Evolutionary conservation across 2,329 filamentous ascomycete species (phyloP).

Genomic region (Fusarium illudens): DNA sequence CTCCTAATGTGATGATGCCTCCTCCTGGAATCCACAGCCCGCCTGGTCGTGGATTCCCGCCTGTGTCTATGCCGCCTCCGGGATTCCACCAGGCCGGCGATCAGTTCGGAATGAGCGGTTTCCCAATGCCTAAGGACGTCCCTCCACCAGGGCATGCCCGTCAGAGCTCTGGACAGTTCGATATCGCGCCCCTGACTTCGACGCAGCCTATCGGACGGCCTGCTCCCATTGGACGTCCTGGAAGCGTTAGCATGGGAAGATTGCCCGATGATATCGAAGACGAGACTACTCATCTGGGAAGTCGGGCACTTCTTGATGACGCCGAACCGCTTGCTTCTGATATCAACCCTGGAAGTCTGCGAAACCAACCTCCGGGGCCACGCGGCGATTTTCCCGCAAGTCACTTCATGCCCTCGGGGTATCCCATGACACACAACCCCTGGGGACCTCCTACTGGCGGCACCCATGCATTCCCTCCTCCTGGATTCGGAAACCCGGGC

Average conservation of each 20-base stretch:
- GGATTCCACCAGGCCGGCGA: slow-evolving; percentile 47
- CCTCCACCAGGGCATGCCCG: slow-evolving; percentile 69
- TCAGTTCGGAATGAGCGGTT: slow-evolving; percentile 46
- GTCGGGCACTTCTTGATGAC: slow-evolving; percentile 86
- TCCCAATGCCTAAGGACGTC: slow-evolving; percentile 45
- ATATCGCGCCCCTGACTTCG: slow-evolving; percentile 60
- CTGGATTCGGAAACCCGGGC: slow-evolving; percentile 55
- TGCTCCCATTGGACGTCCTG: slow-evolving; percentile 86
- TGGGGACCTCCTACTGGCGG: slow-evolving; percentile 53
- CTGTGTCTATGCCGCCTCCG: slow-evolving; percentile 48
- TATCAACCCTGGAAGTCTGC: slow-evolving; percentile 45
- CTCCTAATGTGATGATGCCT: slow-evolving; percentile 56
- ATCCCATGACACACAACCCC: slow-evolving; percentile 49
- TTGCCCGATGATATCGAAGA: slow-evolving; percentile 68
- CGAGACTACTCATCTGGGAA: slow-evolving; percentile 83
- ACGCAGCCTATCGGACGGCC: slow-evolving; percentile 82
- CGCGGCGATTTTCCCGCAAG: slow-evolving; percentile 53
- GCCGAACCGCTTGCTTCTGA: slow-evolving; percentile 61
- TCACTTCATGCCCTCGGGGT: slow-evolving; percentile 54
- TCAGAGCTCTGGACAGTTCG: slow-evolving; percentile 76
- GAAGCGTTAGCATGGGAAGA: slow-evolving; percentile 70
- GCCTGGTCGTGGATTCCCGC: slow-evolving; percentile 55
- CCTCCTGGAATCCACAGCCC: slow-evolving; percentile 62
- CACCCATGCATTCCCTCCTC: slow-evolving; percentile 54
- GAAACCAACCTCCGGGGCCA: slow-evolving; percentile 62